Percentiles rank a stretch among this genome's conserved stretches.
Evolutionary conservation across 257 asterid genomes (phyloP).

Genomic region (Verbena officinalis): DNA sequence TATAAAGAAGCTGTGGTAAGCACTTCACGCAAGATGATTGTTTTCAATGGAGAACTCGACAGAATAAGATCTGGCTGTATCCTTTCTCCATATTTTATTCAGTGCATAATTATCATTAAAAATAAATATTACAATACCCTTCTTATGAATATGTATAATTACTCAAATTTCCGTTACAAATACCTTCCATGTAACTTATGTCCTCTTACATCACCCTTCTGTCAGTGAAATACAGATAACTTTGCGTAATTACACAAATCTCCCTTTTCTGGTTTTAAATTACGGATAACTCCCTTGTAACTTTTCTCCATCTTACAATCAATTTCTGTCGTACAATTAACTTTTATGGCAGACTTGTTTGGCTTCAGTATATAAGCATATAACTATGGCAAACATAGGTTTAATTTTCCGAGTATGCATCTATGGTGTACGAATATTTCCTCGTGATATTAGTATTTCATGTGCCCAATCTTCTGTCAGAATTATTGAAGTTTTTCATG

Average conservation of each 20-base stretch:
- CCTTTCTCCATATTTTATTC: conserved; percentile 46
- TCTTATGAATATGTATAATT: too few species aligned
- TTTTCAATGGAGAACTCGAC: conserved; percentile 94
- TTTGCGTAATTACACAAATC: too few species aligned
- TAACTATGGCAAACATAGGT: not conserved
- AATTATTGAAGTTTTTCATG: conserved; percentile 25
- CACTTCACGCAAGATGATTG: conserved; percentile 62
- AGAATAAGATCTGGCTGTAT: conserved; percentile 98
- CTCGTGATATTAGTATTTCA: not conserved
- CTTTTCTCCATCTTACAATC: too few species aligned
- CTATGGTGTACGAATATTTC: not conserved
- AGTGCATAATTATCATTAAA: not conserved
- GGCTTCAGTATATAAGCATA: not conserved
- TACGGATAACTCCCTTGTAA: too few species aligned
- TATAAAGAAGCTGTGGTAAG: conserved; percentile 75
- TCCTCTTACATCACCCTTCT: too few species aligned
- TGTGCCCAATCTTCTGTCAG: not conserved
- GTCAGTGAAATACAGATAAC: too few species aligned
- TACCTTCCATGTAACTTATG: too few species aligned
- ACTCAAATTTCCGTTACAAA: too few species aligned
- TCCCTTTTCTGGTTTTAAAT: too few species aligned
- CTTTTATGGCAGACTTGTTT: not conserved
- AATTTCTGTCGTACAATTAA: too few species aligned
- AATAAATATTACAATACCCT: too few species aligned
- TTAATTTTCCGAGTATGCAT: not conserved